Evolutionary conservation across 306 rosid species (phyloP).

Genomic region (Castanea mollissima): DNA sequence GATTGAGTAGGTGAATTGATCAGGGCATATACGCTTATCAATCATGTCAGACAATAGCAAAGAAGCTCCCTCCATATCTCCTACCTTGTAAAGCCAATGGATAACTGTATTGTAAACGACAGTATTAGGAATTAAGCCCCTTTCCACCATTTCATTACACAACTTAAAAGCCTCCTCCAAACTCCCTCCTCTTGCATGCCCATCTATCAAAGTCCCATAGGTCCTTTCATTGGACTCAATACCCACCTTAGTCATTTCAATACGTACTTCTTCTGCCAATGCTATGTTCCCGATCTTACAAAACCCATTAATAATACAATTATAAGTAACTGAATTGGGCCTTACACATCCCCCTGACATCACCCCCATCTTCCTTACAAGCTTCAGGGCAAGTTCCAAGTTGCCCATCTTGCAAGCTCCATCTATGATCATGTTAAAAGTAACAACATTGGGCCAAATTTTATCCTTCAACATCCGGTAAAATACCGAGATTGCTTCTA

Average conservation of each 20-base stretch:
- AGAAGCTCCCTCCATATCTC: conserved; percentile 46
- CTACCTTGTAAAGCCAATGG: conserved; percentile 50
- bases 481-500: conserved; percentile 41
- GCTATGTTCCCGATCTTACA: conserved; percentile 43
- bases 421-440: conserved; percentile 58
- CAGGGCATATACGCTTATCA: conserved; percentile 37
- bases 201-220: conserved; percentile 54
- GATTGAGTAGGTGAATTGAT: conserved; percentile 56
- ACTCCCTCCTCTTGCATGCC: conserved; percentile 45
- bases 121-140: conserved; percentile 46
- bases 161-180: conserved; percentile 51
- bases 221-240: conserved; percentile 38
- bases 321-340: conserved; percentile 50
- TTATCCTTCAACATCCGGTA: conserved; percentile 51
- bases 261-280: conserved; percentile 37
- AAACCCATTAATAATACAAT: conserved; percentile 51
- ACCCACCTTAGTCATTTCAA: conserved; percentile 42
- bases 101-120: conserved; percentile 52
- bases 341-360: conserved; percentile 34
- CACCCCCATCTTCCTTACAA: conserved; percentile 31
- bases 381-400: conserved; percentile 50
- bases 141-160: conserved; percentile 52
- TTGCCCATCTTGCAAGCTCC: conserved; percentile 47
- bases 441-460: conserved; percentile 46
- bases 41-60: conserved; percentile 48